Evolutionary conservation across 1,284 basidiomycete genomes (phyloP), one percentile per base, ranked within the genome.

Genomic region (Chondrostereum purpureum): DNA sequence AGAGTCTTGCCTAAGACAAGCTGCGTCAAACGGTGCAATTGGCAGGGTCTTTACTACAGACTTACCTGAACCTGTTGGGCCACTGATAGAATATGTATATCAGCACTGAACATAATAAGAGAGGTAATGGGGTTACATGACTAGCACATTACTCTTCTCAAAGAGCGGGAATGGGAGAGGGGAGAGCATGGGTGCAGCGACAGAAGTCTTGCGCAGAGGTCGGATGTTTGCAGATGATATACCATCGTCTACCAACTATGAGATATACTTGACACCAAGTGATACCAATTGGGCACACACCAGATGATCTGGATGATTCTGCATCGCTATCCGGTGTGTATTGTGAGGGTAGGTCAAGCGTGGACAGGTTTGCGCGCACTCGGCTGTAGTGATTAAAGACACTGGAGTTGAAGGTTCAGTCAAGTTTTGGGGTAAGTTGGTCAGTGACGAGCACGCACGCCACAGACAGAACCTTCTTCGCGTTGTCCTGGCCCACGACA

Each of bases 311-410:
- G n/a, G n/a, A n/a, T n/a, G n/a, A n/a, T n/a, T n/a, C n/a, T n/a
- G n/a, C 55, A 56, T 51, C 61, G 21, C 58, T 62, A 33, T 62
- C 58, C 11, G 60, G 58, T 16, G 62, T 57, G 45, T 71, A 59
- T 20, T 72, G 70, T n/a, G 69, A 64, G n/a, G n/a, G n/a, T n/a
- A n/a, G n/a, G 46, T 72, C 72, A 31, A 67, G 54, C 20, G 72
- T 67, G 23, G 70, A 68, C 34, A 82, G 55, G 57, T 88, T 84
- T 43, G 82, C 79, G 27, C 78, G 73, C 17, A 86, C 74, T 38
- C 91, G 84, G 58, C 86, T 91, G 60, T 93, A 94, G 60, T 95
- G 92, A 55, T 94, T 95, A 71, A 85, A 95, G 2, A 94, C 89
- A 22, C 92, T 94, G 42, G 18, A 41, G 39, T 50, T 34, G 19